A percentile compares a stretch with the other conserved stretches of the same genome.
Conservation (phyloP, 495 filamentous ascomycete genomes). For the Hypomontagnella monticulosa region DNA sequence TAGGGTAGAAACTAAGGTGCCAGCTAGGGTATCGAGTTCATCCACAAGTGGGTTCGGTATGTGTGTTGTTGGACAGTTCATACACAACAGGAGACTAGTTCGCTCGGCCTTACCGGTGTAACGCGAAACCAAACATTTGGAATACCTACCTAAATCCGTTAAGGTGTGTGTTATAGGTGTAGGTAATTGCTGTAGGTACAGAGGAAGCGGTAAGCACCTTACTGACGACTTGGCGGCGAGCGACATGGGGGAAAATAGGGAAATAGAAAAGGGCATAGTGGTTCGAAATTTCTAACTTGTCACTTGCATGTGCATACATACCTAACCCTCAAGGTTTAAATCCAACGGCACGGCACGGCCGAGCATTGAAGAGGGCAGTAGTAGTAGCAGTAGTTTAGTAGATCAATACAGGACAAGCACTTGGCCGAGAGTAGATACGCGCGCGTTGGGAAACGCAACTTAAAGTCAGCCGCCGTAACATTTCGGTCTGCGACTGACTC, state of each 20-base stretch:
- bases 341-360: conserved; percentile 44
- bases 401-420: conserved; percentile 17
- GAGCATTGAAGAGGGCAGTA: conserved; percentile 19
- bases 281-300: conserved; percentile 1
- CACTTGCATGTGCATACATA: conserved; percentile 14
- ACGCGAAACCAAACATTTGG: conserved; percentile 23
- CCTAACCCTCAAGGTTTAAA: conserved; percentile 34
- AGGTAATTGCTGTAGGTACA: too few species aligned
- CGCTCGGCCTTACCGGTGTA: conserved; percentile 36
- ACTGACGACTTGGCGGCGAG: neutral
- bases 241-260: neutral
- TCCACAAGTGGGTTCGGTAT: conserved; percentile 33
- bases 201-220: conserved; percentile 32
- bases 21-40: conserved; percentile 6
- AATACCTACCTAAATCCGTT: neutral
- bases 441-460: conserved; percentile 27
- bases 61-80: conserved; percentile 26
- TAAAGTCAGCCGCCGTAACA: conserved; percentile 17
- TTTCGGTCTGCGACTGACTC: conserved; percentile 30
- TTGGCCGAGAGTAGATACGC: conserved; percentile 1
- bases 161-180: neutral
- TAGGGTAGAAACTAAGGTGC: neutral
- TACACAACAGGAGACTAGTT: conserved; percentile 20
- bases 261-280: neutral
- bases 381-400: too few species aligned